Evolutionary conservation across 2,329 filamentous ascomycete genomes (phyloP).

Genomic region (Coleophoma cylindrospora): DNA sequence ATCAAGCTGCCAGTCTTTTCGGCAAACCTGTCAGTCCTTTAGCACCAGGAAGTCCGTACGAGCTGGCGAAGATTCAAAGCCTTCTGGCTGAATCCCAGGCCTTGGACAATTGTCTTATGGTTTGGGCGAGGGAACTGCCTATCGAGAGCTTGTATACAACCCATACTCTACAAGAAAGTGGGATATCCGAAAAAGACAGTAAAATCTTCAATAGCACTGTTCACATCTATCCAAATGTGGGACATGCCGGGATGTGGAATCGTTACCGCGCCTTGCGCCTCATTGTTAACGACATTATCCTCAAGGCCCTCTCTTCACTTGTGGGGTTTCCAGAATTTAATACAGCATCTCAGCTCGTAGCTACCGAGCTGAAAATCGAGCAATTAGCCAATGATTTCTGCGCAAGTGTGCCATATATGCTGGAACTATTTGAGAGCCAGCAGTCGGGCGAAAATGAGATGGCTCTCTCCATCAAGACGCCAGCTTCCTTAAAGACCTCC

Average conservation of each 20-base stretch:
- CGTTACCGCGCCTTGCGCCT: constrained; percentile 8
- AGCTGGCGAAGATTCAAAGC: not conserved
- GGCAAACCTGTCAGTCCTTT: not conserved
- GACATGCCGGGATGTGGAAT: constrained; percentile 10
- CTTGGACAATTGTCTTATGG: constrained; percentile 2
- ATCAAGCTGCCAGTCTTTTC: not conserved
- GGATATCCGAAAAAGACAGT: not conserved
- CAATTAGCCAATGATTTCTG: constrained; percentile 5
- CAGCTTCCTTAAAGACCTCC: not conserved
- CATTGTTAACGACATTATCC: constrained; percentile 5
- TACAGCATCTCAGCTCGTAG: not conserved
- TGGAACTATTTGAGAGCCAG: constrained; percentile 1
- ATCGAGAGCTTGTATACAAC: constrained; percentile 3
- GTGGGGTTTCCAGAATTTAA: not conserved
- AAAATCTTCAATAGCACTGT: not conserved
- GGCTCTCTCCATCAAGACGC: not conserved
- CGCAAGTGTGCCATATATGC: constrained; percentile 7
- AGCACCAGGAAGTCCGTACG: not conserved
- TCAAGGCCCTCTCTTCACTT: not conserved
- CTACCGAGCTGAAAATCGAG: not conserved
- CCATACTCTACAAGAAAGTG: not conserved
- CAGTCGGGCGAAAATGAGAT: not conserved
- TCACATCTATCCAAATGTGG: constrained; percentile 5
- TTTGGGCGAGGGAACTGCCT: constrained; percentile 5
- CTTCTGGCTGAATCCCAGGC: constrained; percentile 1